Evolutionary conservation across 139 green algal genomes (phyloP).

Genomic region (Raphidocelis subcapitata): DNA sequence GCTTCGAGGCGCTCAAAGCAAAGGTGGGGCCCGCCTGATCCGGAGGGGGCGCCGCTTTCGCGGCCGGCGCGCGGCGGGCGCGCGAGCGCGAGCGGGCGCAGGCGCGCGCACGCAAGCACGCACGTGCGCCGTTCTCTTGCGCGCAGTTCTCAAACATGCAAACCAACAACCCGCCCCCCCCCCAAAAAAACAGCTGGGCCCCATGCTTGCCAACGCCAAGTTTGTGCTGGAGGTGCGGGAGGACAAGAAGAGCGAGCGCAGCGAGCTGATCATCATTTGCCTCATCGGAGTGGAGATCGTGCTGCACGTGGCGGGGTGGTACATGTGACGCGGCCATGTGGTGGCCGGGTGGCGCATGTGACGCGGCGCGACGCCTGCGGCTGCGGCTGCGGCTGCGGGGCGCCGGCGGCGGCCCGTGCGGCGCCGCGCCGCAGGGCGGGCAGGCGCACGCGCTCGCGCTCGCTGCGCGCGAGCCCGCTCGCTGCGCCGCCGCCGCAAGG

Average conservation of each 20-base stretch:
- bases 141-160: not conserved
- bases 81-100: not conserved
- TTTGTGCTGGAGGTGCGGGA: conserved; percentile 40
- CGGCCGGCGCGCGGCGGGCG: not conserved
- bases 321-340: no score
- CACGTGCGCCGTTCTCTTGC: not conserved
- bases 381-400: no score
- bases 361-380: no score
- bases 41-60: not conserved
- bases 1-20: conserved; percentile 37
- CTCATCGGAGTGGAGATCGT: conserved; percentile 39
- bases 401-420: no score
- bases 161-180: not conserved
- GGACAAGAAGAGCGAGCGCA: conserved; percentile 34
- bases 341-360: no score
- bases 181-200: conserved; percentile 18
- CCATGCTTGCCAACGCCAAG: conserved; percentile 47
- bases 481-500: no score
- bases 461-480: no score
- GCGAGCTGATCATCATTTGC: conserved; percentile 44
- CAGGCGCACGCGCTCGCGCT: no score
- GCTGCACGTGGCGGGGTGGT: conserved; percentile 2
- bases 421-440: no score
- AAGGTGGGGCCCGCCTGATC: conserved; percentile 19
- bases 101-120: not conserved